Evolutionary conservation across 805 yeast genomes (phyloP).

Genomic region (Cyberlindnera japonica): DNA sequence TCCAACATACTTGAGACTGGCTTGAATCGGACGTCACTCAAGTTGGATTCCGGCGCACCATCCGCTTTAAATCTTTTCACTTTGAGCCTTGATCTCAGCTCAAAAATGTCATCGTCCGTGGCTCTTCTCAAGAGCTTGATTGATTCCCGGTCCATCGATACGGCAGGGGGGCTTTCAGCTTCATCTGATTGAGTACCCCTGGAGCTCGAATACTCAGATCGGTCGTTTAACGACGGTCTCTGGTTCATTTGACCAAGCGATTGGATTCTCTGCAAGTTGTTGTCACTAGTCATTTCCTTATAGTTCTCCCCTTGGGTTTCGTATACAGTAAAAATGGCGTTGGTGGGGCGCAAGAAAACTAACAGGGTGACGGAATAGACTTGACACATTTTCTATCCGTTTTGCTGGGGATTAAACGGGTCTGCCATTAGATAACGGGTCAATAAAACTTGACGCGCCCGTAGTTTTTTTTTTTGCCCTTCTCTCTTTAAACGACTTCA

Average conservation of each 20-base stretch:
- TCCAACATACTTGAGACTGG: constrained; percentile 25
- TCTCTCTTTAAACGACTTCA: no score
- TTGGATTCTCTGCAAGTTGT: constrained; percentile 6
- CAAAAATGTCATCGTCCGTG: constrained; percentile 20
- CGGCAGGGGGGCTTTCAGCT: not conserved
- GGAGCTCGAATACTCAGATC: constrained; percentile 9
- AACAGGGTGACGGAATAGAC: no score
- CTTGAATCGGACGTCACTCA: constrained; percentile 26
- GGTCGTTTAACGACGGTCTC: constrained; percentile 16
- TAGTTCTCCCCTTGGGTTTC: no score
- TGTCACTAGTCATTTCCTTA: constrained; percentile 9
- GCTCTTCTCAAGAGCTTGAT: constrained; percentile 13
- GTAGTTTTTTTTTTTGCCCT: no score
- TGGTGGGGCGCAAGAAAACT: no score
- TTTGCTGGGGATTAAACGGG: no score
- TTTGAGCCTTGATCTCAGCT: constrained; percentile 16
- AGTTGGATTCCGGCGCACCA: constrained; percentile 26
- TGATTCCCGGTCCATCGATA: not conserved
- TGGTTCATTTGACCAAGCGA: constrained; percentile 4
- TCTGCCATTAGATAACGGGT: no score
- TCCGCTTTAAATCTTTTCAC: constrained; percentile 22
- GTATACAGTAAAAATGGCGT: no score
- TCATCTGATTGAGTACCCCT: not conserved
- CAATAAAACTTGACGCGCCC: no score
- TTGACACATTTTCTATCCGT: no score